These are phyloP conservation scores for Gleditsia sinensis DNA, from an alignment of 306 rosid species.

Conservation along the genomic window DNA sequence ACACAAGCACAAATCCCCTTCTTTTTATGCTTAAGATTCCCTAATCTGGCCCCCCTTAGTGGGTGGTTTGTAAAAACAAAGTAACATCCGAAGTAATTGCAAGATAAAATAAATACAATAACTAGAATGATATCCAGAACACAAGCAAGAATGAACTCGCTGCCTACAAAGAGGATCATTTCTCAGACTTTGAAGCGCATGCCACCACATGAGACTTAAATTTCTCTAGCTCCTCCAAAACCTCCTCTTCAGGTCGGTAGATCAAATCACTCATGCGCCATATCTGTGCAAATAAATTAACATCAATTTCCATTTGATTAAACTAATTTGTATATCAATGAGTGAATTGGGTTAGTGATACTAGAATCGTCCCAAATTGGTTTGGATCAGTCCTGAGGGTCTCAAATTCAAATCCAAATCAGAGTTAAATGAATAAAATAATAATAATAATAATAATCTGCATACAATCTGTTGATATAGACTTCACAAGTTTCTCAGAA, in stretches of 20 bases:
- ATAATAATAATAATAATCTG: too few species aligned
- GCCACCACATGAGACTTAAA: constrained; percentile 89
- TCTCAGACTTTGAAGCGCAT: constrained; percentile 75
- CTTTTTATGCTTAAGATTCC: constrained; percentile 8
- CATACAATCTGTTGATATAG: too few species aligned
- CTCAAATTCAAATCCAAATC: too few species aligned
- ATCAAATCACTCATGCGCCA: constrained; percentile 99
- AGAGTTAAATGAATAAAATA: too few species aligned
- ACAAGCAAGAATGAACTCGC: neutral
- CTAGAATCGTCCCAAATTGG: too few species aligned
- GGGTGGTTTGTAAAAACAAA: neutral
- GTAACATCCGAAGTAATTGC: constrained; percentile 11
- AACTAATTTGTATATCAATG: too few species aligned
- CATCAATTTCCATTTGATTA: too few species aligned
- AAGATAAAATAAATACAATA: neutral
- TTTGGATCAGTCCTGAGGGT: too few species aligned
- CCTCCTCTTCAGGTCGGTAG: constrained; percentile 96
- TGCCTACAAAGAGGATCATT: constrained; percentile 19
- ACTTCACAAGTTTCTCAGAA: too few species aligned
- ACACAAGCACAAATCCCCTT: constrained; percentile 9
- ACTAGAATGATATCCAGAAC: neutral
- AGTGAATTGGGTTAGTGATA: too few species aligned
- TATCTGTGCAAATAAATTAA: constrained; percentile 58
- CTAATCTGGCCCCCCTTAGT: neutral
- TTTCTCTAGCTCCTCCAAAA: constrained; percentile 91